Percentiles rank a stretch among this genome's conserved stretches.
phyloP scores from a whole-genome alignment of 768 basidiomycete species.

The Boletellus emodensis region DNA sequence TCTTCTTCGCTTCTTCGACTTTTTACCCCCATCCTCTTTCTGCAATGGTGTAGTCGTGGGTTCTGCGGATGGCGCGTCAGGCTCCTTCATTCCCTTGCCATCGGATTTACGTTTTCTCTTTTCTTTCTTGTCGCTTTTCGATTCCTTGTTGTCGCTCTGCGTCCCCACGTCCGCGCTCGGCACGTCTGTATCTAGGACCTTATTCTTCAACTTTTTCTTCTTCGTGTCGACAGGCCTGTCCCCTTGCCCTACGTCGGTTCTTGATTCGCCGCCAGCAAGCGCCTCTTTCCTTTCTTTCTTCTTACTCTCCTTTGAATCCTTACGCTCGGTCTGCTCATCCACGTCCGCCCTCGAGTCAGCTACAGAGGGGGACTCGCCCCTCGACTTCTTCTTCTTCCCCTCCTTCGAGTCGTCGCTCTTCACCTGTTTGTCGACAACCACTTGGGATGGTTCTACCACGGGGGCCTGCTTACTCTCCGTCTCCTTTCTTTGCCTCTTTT shows the following conservation, averaged over 20 bases:
- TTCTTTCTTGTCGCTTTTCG: constrained; percentile 9
- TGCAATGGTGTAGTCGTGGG: constrained; percentile 4
- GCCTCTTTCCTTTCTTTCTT: not conserved
- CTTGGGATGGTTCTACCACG: not conserved
- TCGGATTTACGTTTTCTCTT: constrained; percentile 16
- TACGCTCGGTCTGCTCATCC: not conserved
- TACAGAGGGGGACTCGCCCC: constrained; percentile 2
- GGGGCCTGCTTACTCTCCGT: not conserved
- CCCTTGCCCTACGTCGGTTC: not conserved
- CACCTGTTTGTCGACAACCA: not conserved
- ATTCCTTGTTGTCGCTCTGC: not conserved
- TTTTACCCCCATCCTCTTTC: constrained; percentile 9
- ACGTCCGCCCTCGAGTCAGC: not conserved
- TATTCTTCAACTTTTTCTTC: constrained; percentile 13
- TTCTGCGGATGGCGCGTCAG: constrained; percentile 7
- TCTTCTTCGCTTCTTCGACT: constrained; percentile 36
- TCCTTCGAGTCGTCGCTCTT: constrained; percentile 5
- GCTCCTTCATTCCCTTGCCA: constrained; percentile 18
- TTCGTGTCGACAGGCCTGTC: not conserved
- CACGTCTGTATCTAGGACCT: not conserved
- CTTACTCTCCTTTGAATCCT: constrained; percentile 4
- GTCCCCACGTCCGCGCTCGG: not conserved
- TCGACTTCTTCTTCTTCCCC: constrained; percentile 21
- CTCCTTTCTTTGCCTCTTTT: not conserved
- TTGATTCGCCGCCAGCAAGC: not conserved